Percentiles rank a stretch among this genome's conserved stretches.
Conservation (phyloP, 129 eudicot species). For the Pulicaria dysenterica region DNA sequence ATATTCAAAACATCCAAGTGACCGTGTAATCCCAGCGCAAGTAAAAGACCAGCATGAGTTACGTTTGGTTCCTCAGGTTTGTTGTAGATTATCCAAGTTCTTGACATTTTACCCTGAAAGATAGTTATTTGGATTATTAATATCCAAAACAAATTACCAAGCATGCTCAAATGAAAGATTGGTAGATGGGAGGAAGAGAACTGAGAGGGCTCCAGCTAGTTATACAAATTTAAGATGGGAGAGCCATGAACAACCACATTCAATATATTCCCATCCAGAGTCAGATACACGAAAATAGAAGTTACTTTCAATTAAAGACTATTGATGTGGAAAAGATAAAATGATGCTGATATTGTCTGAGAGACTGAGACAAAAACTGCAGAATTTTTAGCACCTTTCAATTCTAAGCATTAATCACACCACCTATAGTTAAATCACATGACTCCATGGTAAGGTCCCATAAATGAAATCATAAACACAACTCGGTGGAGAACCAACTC, state of each 20-base stretch:
- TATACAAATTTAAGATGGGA: neutral
- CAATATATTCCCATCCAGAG: constrained; percentile 1
- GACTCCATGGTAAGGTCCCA: neutral
- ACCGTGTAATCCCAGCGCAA: constrained; percentile 93
- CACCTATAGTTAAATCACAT: neutral
- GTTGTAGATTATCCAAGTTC: constrained; percentile 94
- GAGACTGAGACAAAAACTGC: constrained; percentile 1
- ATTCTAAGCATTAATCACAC: constrained; percentile 4
- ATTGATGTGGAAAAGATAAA: neutral
- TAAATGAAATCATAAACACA: constrained; percentile 2
- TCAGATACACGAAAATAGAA: neutral
- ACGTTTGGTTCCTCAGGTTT: constrained; percentile 89
- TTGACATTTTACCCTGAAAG: constrained; percentile 88
- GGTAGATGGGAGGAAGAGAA: neutral
- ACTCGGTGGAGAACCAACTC: neutral
- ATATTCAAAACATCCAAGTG: constrained; percentile 75
- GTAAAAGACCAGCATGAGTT: constrained; percentile 90
- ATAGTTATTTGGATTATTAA: constrained; percentile 21
- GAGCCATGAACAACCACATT: neutral
- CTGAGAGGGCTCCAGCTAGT: neutral
- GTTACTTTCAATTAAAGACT: neutral
- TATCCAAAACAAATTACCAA: constrained; percentile 19
- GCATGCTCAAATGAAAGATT: constrained; percentile 6
- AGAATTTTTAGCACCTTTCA: neutral
- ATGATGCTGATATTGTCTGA: neutral